Percentiles rank a stretch among this genome's conserved stretches.
Evolutionary conservation across 306 rosid species (phyloP).

Genomic region (Ochetophila trinervis): DNA sequence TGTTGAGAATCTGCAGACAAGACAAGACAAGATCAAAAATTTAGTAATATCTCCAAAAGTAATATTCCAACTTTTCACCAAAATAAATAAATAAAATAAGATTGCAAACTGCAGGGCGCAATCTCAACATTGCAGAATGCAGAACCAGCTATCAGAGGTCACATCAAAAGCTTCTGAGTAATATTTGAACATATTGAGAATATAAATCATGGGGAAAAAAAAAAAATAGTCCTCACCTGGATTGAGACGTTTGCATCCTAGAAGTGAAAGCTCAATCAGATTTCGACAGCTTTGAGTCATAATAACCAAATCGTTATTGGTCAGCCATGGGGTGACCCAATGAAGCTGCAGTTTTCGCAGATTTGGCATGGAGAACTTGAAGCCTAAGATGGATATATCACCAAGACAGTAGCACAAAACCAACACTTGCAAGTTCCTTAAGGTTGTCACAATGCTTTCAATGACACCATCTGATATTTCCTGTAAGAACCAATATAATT

Average conservation of each 20-base stretch:
- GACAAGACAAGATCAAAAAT: slow-evolving; percentile 5
- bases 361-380: slow-evolving; percentile 48
- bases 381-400: slow-evolving; percentile 64
- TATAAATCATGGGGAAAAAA: not conserved
- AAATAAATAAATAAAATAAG: no score
- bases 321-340: slow-evolving; percentile 83
- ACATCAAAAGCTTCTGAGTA: not conserved
- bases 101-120: no score
- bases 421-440: slow-evolving; percentile 58
- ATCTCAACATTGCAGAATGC: no score
- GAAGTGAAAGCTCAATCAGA: slow-evolving; percentile 67
- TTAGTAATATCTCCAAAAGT: not conserved
- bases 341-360: slow-evolving; percentile 63
- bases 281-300: slow-evolving; percentile 53
- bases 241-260: slow-evolving; percentile 65
- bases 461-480: slow-evolving; percentile 60
- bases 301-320: slow-evolving; percentile 58
- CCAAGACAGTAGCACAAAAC: slow-evolving; percentile 78
- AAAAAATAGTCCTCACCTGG: slow-evolving; percentile 53
- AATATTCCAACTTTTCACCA: slow-evolving; percentile 1
- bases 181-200: not conserved
- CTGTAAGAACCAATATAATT: slow-evolving; percentile 37
- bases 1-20: slow-evolving; percentile 60
- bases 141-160: not conserved
- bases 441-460: slow-evolving; percentile 33